These are phyloP conservation scores for Lasiosphaeria hispida DNA, from an alignment of 495 filamentous ascomycete species.

Conservation along the genomic window DNA sequence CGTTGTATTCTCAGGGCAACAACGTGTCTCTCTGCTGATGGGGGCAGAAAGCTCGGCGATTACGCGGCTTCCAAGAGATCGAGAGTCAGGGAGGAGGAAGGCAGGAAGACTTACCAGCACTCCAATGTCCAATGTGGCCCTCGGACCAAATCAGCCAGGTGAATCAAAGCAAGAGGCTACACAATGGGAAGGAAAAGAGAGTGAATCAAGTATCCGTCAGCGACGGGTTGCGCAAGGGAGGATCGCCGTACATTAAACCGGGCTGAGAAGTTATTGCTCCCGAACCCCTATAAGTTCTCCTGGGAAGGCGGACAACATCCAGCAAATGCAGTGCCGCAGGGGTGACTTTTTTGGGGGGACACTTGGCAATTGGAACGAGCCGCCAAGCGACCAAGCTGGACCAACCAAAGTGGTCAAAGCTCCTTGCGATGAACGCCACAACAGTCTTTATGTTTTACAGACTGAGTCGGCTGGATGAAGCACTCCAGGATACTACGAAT, in stretches of 20 bases:
- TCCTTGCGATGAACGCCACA: slow-evolving; percentile 2
- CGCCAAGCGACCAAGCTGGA: neutral
- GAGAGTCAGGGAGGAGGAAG: neutral
- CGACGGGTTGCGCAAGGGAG: too few relatives aligned
- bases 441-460: neutral
- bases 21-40: neutral
- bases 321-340: slow-evolving; percentile 13
- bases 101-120: slow-evolving; percentile 2
- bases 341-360: slow-evolving; percentile 27
- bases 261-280: slow-evolving; percentile 15
- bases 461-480: neutral
- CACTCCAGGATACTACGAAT: too few relatives aligned
- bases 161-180: too few relatives aligned
- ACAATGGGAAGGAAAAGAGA: neutral
- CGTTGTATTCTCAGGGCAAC: neutral
- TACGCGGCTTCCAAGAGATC: neutral
- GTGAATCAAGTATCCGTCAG: neutral
- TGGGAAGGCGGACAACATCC: slow-evolving; percentile 17
- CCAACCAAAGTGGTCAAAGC: slow-evolving; percentile 24
- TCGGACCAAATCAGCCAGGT: neutral
- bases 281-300: slow-evolving; percentile 20
- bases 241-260: neutral
- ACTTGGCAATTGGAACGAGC: slow-evolving; percentile 25
- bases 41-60: neutral
- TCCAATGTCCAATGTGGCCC: neutral